Conservation (phyloP, 257 asterid genomes). For the Solanum bulbocastanum region DNA sequence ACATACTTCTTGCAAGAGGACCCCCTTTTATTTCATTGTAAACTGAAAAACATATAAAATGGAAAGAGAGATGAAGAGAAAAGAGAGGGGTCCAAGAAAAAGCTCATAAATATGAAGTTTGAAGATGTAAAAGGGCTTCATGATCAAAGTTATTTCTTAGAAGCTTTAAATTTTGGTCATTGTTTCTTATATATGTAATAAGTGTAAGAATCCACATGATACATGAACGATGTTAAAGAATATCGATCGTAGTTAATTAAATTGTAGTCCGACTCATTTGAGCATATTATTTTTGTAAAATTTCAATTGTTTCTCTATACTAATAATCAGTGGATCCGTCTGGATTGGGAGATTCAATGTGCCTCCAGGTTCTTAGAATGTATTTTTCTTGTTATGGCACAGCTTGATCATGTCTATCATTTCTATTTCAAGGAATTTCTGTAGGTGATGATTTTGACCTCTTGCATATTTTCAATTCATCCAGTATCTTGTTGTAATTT, state of each 20-base stretch:
- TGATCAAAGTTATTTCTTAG: not conserved
- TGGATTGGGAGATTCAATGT: not conserved
- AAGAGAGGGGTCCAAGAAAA: not conserved
- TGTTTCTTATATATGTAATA: not conserved
- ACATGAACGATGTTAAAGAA: not conserved
- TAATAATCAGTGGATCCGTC: not conserved
- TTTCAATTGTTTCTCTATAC: not conserved
- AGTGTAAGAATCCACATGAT: not conserved
- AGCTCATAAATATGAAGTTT: not conserved
- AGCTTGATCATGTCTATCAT: not conserved
- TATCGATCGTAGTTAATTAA: not conserved
- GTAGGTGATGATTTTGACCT: not conserved
- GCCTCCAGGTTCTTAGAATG: not conserved
- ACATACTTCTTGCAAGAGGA: not conserved
- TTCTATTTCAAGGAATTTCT: not conserved
- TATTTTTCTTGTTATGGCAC: not conserved
- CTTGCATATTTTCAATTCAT: not conserved
- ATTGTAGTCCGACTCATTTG: not conserved
- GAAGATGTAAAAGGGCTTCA: not conserved
- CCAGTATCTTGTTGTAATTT: not conserved
- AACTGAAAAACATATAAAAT: not conserved
- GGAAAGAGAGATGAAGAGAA: not conserved
- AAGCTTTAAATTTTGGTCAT: not conserved
- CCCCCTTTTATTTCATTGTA: not conserved
- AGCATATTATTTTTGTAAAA: not conserved